phyloP scores from a whole-genome alignment of 495 filamentous ascomycete species.

The Neohortaea acidophila region DNA sequence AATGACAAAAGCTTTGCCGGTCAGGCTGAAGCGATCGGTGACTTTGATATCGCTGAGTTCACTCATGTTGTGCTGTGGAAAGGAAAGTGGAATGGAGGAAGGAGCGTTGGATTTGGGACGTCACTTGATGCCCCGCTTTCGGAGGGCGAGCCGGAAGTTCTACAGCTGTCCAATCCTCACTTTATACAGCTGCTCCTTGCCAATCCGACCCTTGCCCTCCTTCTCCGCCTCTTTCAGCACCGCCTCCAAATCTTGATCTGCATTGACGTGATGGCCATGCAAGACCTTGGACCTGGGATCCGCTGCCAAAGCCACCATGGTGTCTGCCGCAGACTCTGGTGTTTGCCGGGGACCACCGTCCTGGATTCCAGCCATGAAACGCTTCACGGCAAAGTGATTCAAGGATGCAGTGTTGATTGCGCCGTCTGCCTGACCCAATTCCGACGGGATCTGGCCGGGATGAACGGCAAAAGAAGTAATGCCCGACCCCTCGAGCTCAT shows the following conservation, averaged over 20 bases:
- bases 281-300: constrained; percentile 9
- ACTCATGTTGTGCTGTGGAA: no score
- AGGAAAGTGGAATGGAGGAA: no score
- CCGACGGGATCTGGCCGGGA: constrained; percentile 7
- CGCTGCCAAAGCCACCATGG: constrained; percentile 6
- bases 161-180: constrained; percentile 2
- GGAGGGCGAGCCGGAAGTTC: no score
- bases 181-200: constrained; percentile 6
- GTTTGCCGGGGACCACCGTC: not conserved
- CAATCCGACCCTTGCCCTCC: constrained; percentile 9
- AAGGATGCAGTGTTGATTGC: constrained; percentile 8
- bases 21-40: not conserved
- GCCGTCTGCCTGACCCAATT: constrained; percentile 1
- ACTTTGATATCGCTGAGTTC: no score
- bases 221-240: constrained; percentile 11
- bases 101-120: no score
- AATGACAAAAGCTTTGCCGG: not conserved
- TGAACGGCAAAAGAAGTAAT: constrained; percentile 6
- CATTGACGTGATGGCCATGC: constrained; percentile 7
- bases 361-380: constrained; percentile 2
- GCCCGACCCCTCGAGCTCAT: constrained; percentile 11
- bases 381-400: constrained; percentile 5
- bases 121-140: no score
- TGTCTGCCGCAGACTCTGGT: constrained; percentile 5
- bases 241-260: constrained; percentile 3